phyloP scores from a whole-genome alignment of 257 asterid species.

The Nicotiana knightiana region DNA sequence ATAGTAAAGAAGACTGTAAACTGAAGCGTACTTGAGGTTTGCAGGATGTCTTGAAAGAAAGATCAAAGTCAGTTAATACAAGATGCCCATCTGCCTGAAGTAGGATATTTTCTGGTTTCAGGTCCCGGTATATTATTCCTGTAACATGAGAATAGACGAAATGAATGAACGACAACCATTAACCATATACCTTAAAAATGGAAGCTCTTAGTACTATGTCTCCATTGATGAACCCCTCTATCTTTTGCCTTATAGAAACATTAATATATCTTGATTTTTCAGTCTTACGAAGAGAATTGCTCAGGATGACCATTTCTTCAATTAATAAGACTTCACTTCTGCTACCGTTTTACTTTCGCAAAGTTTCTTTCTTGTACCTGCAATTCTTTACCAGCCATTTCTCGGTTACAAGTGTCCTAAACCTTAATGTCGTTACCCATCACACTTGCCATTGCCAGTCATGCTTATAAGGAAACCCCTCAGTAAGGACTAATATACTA shows the following conservation, averaged over 20 bases:
- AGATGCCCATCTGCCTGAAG: conserved; percentile 85
- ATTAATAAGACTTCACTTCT: not conserved
- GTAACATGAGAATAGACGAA: conserved; percentile 23
- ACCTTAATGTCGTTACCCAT: not conserved
- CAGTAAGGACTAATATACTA: not conserved
- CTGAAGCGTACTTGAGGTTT: conserved; percentile 69
- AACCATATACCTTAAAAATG: not conserved
- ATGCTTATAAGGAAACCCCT: not conserved
- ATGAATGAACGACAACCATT: not conserved
- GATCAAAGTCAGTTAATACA: conserved; percentile 80
- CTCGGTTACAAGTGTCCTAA: not conserved
- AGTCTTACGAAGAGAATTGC: not conserved
- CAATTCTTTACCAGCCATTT: not conserved
- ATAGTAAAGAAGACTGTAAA: not conserved
- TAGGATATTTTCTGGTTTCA: conserved; percentile 93
- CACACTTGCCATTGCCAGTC: not conserved
- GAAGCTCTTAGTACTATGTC: not conserved
- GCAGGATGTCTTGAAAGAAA: conserved; percentile 75
- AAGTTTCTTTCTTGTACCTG: not conserved
- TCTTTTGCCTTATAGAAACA: not conserved
- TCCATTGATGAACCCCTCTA: not conserved
- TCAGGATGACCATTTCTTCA: not conserved
- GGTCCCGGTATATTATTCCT: conserved; percentile 92
- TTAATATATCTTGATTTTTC: not conserved
- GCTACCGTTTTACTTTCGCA: not conserved